Evolutionary conservation across 192 early-diverging fungal genomes (phyloP).

Genomic region (Phlyctochytrium arcticum): DNA sequence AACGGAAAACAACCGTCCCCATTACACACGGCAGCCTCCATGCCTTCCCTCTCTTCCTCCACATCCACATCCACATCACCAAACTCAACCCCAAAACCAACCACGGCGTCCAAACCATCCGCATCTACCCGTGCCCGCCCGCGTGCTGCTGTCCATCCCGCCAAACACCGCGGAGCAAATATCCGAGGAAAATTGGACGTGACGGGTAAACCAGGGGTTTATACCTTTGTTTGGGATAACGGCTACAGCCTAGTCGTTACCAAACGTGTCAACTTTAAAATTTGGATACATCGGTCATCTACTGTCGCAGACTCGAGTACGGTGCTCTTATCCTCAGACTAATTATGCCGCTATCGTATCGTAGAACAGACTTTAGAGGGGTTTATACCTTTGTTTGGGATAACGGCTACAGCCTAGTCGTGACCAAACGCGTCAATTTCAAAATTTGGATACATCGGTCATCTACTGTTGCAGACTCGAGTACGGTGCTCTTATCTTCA

Average conservation of each 20-base stretch:
- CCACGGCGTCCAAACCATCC: neutral
- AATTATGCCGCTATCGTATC: no score
- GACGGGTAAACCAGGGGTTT: slow-evolving; percentile 26
- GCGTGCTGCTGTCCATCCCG: neutral
- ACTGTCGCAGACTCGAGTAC: no score
- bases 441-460: neutral
- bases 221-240: slow-evolving; percentile 45
- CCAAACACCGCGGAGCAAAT: slow-evolving; percentile 5
- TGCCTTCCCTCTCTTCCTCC: neutral
- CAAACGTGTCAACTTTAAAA: slow-evolving; percentile 23
- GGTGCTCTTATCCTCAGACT: no score
- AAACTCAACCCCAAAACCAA: neutral
- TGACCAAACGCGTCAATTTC: neutral
- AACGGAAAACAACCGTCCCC: neutral
- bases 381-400: neutral
- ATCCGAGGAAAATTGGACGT: slow-evolving; percentile 3
- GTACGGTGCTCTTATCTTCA: no score
- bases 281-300: no score
- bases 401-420: neutral
- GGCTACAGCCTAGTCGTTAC: slow-evolving; percentile 27
- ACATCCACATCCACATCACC: neutral
- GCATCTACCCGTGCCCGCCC: no score
- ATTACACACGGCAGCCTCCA: neutral
- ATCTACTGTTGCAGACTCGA: no score
- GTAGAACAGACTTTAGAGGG: no score